Evolutionary conservation across 495 filamentous ascomycete species (phyloP).

Genomic region (Penicillium canescens): DNA sequence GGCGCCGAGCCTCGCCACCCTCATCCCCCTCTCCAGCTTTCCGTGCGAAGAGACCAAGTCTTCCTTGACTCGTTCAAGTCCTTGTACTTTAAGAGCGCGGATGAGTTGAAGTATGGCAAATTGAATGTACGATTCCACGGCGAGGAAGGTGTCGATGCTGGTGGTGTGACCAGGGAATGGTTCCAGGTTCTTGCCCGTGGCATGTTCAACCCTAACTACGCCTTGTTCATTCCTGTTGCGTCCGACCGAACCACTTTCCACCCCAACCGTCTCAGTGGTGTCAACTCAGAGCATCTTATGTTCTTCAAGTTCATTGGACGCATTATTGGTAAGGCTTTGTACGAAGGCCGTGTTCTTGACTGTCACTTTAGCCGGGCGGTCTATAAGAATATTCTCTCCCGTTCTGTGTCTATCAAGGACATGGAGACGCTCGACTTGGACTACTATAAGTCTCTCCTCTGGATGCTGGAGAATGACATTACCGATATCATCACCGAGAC

Average conservation of each 20-base stretch:
- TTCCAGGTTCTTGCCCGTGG: constrained; percentile 96
- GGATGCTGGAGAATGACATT: constrained; percentile 99
- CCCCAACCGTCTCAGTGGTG: constrained; percentile 85
- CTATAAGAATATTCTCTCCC: constrained; percentile 95
- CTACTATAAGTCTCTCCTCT: constrained; percentile 98
- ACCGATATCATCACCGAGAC: constrained; percentile 99
- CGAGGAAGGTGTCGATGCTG: constrained; percentile 97
- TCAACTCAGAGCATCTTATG: constrained; percentile 94
- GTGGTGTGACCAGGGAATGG: constrained; percentile 98
- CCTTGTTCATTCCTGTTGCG: constrained; percentile 91
- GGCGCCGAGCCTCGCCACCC: constrained; percentile 61
- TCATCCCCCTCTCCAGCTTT: constrained; percentile 80
- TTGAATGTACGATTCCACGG: constrained; percentile 96
- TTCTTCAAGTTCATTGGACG: constrained; percentile 99
- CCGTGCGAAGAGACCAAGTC: constrained; percentile 88
- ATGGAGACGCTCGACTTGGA: constrained; percentile 99
- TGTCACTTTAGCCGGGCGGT: constrained; percentile 99
- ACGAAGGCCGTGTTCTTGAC: constrained; percentile 93
- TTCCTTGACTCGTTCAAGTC: constrained; percentile 98
- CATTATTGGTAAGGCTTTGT: constrained; percentile 97
- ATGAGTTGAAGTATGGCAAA: constrained; percentile 98
- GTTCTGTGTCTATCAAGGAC: constrained; percentile 94
- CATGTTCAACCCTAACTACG: constrained; percentile 99
- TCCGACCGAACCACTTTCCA: constrained; percentile 99
- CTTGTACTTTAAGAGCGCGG: constrained; percentile 89